A percentile compares a stretch with the other conserved stretches of the same genome.
Evolutionary conservation across 139 green algal genomes (phyloP).

Genomic region (Tetraselmis chui): DNA sequence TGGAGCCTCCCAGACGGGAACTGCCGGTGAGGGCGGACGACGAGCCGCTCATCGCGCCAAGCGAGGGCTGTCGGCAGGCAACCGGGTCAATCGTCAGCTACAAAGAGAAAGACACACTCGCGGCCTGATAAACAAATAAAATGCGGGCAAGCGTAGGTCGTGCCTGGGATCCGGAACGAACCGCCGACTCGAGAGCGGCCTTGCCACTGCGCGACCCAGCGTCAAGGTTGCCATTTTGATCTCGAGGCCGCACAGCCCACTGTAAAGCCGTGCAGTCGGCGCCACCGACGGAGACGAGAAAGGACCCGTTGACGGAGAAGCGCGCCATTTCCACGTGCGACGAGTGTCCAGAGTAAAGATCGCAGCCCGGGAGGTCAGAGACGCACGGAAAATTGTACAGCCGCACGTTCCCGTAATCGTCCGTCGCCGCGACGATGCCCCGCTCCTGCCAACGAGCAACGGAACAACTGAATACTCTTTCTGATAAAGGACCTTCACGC

Average conservation of each 20-base stretch:
- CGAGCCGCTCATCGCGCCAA: background rate
- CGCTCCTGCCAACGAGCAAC: too few relatives aligned
- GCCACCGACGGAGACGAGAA: background rate
- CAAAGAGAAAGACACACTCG: too few relatives aligned
- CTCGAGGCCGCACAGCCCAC: background rate
- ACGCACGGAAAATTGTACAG: background rate
- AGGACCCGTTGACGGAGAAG: background rate
- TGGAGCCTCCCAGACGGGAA: background rate
- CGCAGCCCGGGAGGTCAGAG: background rate
- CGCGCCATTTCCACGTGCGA: background rate
- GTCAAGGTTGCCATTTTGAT: background rate
- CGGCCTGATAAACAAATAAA: too few relatives aligned
- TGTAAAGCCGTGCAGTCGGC: background rate
- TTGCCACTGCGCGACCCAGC: background rate
- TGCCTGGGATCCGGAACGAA: too few relatives aligned
- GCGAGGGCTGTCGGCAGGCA: background rate
- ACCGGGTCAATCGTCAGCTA: too few relatives aligned
- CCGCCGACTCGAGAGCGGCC: background rate
- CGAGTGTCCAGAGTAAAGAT: background rate
- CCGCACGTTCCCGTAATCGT: background rate
- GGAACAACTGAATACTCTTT: too few relatives aligned
- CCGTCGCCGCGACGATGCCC: background rate
- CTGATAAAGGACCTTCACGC: too few relatives aligned
- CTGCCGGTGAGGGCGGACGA: too few relatives aligned
- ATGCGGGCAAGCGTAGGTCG: too few relatives aligned